Conservation (phyloP, 352 stramenopile genomes). For the Globisporangium barbulae region DNA sequence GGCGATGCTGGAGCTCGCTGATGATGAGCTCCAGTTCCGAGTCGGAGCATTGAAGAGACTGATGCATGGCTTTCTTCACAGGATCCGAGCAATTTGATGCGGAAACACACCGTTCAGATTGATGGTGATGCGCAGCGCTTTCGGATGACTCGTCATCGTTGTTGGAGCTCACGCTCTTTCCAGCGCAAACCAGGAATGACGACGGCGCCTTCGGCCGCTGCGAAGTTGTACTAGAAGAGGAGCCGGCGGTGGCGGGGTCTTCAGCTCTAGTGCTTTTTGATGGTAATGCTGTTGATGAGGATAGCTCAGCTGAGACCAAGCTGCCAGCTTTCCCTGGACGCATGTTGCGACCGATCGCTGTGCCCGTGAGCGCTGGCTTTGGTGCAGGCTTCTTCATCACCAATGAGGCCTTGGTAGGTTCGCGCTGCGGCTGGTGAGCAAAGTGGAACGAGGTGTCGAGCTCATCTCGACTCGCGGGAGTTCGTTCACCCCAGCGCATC, state of each 20-base stretch:
- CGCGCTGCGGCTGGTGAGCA: not conserved
- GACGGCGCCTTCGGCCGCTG: not conserved
- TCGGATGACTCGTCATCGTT: slow-evolving; percentile 10
- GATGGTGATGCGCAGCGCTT: not conserved
- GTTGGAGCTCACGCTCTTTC: slow-evolving; percentile 10
- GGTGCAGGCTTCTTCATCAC: not conserved
- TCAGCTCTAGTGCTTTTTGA: not conserved
- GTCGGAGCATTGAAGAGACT: slow-evolving; percentile 33
- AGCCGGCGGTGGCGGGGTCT: too few relatives aligned
- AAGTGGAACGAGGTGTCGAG: not conserved
- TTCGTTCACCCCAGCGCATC: slow-evolving; percentile 4
- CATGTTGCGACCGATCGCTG: slow-evolving; percentile 5
- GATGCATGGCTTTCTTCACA: not conserved
- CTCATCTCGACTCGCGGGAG: not conserved
- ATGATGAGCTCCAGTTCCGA: slow-evolving; percentile 72
- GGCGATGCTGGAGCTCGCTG: slow-evolving; percentile 42
- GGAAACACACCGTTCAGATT: not conserved
- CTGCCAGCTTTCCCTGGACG: slow-evolving; percentile 2
- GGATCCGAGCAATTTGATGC: not conserved
- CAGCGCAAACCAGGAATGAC: slow-evolving; percentile 15
- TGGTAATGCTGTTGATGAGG: too few relatives aligned
- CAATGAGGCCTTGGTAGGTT: not conserved
- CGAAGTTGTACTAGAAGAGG: too few relatives aligned
- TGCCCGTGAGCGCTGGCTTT: slow-evolving; percentile 5
- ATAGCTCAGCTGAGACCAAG: not conserved